Base-by-base conservation (phyloP, 2,329 filamentous ascomycete species). In the Arthroderma uncinatum region DNA sequence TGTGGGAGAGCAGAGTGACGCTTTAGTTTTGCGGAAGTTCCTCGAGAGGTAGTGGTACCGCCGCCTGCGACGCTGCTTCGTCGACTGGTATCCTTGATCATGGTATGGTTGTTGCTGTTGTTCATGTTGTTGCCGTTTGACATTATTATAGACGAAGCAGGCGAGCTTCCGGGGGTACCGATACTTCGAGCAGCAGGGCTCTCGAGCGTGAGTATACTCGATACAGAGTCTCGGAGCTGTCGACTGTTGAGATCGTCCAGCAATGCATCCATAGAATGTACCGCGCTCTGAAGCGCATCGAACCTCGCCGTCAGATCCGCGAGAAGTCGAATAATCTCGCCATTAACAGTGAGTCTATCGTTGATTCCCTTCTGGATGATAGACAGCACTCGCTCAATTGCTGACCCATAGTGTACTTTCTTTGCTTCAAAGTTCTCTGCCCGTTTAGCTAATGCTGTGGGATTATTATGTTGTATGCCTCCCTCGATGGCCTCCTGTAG, bases 341-440 rank as follows among this genome's bases (percentile, higher is more conserved):
- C 93, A 67, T 98, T 97, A 57, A 97, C 89, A 0, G 93, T 97
- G 53, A 96, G 77, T n/a, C 93, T 83, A 67, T 97, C 90, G 68
- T 88, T 87, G 66, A 97, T 86, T n/a, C 93, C 93, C 68, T 89
- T 92, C 64, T 96, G 89, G 54, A 97, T 96, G 67, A 97, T 94
- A 39, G 86, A 84, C 16, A 97, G 74, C 6, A 98, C 89, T 42
- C 91, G 82, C 68, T 93, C 89, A 68, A 98, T 94, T 1, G 93
- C 92, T 8, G 91, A 89, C 1, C 90, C 87, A 66, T 97, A 98
- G 69, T 97, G 92, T 59, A 83, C 83, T 71, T 92, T 94, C 77
- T 97, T 98, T 44, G 87, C 89, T 68, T 96, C 91, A 70, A 95
- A 98, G 64, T 81, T 94, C 70, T 95, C 90, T 42, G 95, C 84